A percentile compares a stretch with the other conserved stretches of the same genome.
These are phyloP conservation scores for Lipomyces sp. DNA, from an alignment of 805 yeast species.

Conservation along the genomic window DNA sequence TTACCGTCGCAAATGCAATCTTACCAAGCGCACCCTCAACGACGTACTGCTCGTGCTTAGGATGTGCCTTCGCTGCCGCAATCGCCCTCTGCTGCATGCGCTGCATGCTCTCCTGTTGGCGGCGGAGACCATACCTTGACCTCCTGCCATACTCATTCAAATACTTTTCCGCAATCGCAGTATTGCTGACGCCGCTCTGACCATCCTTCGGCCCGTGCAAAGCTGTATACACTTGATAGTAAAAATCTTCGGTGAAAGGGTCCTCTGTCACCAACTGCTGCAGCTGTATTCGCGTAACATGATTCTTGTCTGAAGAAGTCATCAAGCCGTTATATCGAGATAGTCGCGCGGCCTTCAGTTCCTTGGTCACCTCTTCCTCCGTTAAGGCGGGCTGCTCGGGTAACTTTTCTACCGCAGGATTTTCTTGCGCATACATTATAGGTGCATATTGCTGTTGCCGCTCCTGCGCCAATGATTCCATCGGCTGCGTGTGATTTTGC, in stretches of 20 bases:
- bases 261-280: slow-evolving; percentile 96
- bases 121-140: slow-evolving; percentile 41
- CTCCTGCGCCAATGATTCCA: slow-evolving; percentile 5
- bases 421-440: neutral
- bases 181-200: slow-evolving; percentile 23
- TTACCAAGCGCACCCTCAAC: slow-evolving; percentile 89
- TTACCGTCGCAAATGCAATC: slow-evolving; percentile 75
- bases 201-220: slow-evolving; percentile 52
- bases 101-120: slow-evolving; percentile 65
- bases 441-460: slow-evolving; percentile 18
- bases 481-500: neutral
- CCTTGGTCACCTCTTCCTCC: slow-evolving; percentile 51
- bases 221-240: slow-evolving; percentile 87
- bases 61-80: slow-evolving; percentile 84
- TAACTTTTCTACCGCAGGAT: slow-evolving; percentile 7
- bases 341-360: slow-evolving; percentile 58
- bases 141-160: slow-evolving; percentile 35
- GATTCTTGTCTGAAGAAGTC: slow-evolving; percentile 97
- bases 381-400: slow-evolving; percentile 6
- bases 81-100: slow-evolving; percentile 98
- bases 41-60: slow-evolving; percentile 63
- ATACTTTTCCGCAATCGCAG: slow-evolving; percentile 33
- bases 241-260: slow-evolving; percentile 96
- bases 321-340: slow-evolving; percentile 87
- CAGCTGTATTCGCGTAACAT: slow-evolving; percentile 89